A percentile compares a stretch with the other conserved stretches of the same genome.
These are phyloP conservation scores for Xylaria scruposa DNA, from an alignment of 495 filamentous ascomycete genomes.

Conservation along the genomic window DNA sequence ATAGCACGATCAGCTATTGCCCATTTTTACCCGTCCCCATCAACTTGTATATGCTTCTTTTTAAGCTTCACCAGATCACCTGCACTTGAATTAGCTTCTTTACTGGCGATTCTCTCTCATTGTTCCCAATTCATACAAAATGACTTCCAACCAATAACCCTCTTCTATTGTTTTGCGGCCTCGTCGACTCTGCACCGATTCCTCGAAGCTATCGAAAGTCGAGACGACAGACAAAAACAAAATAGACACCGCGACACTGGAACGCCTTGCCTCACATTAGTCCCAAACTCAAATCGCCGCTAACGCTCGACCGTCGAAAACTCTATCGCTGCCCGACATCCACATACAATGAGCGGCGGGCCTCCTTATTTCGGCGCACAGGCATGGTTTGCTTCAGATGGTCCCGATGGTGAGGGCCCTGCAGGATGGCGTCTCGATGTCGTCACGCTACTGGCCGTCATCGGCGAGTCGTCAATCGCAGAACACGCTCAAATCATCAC, in stretches of 20 bases:
- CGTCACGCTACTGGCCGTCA: slow-evolving; percentile 67
- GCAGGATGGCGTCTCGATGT: slow-evolving; percentile 64
- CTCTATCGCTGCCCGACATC: slow-evolving; percentile 11
- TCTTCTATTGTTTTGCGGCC: not conserved
- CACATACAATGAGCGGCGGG: slow-evolving; percentile 26
- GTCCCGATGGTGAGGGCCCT: slow-evolving; percentile 37
- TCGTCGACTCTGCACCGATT: not conserved
- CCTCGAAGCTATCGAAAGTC: not conserved
- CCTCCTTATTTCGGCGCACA: slow-evolving; percentile 17
- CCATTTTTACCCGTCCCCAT: slow-evolving; percentile 16
- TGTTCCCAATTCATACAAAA: not conserved
- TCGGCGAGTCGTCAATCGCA: slow-evolving; percentile 65
- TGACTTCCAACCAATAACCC: not conserved
- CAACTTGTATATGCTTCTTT: not conserved
- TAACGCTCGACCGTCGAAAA: not conserved
- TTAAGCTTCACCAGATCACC: not conserved
- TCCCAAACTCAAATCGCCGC: slow-evolving; percentile 17
- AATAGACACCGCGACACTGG: not conserved
- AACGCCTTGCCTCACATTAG: slow-evolving; percentile 4
- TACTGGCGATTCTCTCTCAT: not conserved
- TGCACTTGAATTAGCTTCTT: not conserved
- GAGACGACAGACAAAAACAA: no score
- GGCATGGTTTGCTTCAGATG: slow-evolving; percentile 49
- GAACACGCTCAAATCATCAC: slow-evolving; percentile 64
- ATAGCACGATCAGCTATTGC: not conserved